Evolutionary conservation across 805 yeast species (phyloP), one percentile per base, ranked within the genome.

Genomic region (Metschnikowia orientalis): DNA sequence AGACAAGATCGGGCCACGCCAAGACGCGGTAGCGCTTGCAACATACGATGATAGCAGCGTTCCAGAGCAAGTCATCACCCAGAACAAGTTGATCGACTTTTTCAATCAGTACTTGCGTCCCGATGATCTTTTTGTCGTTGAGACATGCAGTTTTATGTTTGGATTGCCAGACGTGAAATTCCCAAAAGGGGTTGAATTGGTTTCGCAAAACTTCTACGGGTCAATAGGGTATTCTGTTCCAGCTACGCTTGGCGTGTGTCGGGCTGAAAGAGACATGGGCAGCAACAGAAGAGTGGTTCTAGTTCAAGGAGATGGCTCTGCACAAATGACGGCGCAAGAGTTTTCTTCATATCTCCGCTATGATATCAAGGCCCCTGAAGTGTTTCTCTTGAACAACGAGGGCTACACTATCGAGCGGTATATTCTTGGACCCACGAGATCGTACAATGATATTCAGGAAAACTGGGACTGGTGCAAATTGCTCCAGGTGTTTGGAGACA

Each of bases 301-400:
- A 15, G 61, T 86, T 11, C 88, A 84, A 64, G 96, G 97, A 35
- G 97, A 89, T 56, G 97, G 97, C 1, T 80, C 95, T 2, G 90
- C 95, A 2, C 95, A 86, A 63, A 84, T 89, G 95, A 87, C 96
- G 4, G 68, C 82, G 35, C 95, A 89, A 67, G 97, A 89, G 53
- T 57, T 80, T 30, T 75, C 86, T 1, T 69, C 85, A 2, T 75
- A 73, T 50, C 56, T 82, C 23, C 72, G 85, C 41, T 63, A 72
- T 41, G 64, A 68, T 12, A 66, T 81, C 25, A 73, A 73, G 22
- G 36, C 46, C 12, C 86, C 95, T 14, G 74, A 81, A 25, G 70
- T 89, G 17, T 73, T 88, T 46, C 58, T 89, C 32, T 63, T 87
- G 59, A 89, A 89, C 61, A 89, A 89, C 59, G 72, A 73, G 37